phyloP scores from a whole-genome alignment of 352 stramenopile species.

The Pythium myriotylum region DNA sequence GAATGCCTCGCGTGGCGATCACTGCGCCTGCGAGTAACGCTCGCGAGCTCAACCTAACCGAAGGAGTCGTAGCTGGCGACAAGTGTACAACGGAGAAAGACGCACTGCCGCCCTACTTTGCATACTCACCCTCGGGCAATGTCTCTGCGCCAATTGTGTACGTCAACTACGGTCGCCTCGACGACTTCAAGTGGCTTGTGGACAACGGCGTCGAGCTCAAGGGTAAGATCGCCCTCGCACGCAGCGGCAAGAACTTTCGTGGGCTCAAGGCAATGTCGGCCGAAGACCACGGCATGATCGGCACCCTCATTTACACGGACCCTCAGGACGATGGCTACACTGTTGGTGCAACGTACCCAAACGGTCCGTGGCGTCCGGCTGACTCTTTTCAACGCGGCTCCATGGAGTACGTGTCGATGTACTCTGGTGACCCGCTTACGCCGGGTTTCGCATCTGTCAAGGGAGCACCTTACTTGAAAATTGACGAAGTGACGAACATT shows the following conservation, averaged over 20 bases:
- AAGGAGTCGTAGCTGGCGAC: constrained; percentile 57
- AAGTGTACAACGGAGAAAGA: constrained; percentile 54
- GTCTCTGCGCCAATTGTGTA: constrained; percentile 77
- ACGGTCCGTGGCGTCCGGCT: neutral
- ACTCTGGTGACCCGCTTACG: constrained; percentile 60
- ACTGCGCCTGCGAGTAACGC: constrained; percentile 34
- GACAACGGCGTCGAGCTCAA: constrained; percentile 49
- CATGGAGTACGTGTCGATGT: neutral
- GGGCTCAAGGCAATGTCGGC: constrained; percentile 85
- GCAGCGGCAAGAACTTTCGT: constrained; percentile 78
- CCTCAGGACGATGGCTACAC: constrained; percentile 79
- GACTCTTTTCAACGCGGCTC: neutral
- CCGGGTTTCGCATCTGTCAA: constrained; percentile 31
- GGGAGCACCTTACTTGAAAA: constrained; percentile 32
- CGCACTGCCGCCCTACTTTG: constrained; percentile 75
- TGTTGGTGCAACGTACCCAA: constrained; percentile 64
- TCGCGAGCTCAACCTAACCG: constrained; percentile 57
- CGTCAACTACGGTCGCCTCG: constrained; percentile 79
- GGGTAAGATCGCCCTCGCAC: constrained; percentile 50
- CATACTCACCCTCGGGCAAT: constrained; percentile 77
- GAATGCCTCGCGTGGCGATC: constrained; percentile 39
- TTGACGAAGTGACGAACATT: constrained; percentile 54
- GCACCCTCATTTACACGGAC: constrained; percentile 88
- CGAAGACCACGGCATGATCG: constrained; percentile 67
- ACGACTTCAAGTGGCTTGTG: constrained; percentile 81